These are phyloP conservation scores for Tulasnella calospora DNA, from an alignment of 768 basidiomycete genomes.

Conservation along the genomic window DNA sequence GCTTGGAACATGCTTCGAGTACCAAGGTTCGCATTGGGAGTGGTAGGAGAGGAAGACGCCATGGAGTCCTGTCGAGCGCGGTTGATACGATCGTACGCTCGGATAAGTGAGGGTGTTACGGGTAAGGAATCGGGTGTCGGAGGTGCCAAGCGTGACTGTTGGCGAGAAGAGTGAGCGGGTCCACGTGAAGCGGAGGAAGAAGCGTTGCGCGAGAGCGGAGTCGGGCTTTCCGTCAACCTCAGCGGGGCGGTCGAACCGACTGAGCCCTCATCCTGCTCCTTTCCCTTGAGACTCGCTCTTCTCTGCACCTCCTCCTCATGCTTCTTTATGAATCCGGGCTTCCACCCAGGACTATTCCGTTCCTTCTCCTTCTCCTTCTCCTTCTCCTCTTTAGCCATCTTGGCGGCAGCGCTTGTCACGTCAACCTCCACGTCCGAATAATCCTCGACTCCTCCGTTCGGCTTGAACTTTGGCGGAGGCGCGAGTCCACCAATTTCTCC, in stretches of 20 bases:
- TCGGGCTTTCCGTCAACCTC: conserved; percentile 13
- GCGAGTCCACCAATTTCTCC: background rate
- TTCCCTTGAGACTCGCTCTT: background rate
- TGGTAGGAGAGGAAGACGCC: background rate
- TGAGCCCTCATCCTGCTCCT: background rate
- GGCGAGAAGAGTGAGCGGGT: background rate
- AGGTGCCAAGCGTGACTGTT: background rate
- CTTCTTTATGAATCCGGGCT: conserved; percentile 8
- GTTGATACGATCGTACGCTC: conserved; percentile 18
- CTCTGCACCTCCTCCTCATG: conserved; percentile 16
- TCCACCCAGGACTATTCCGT: background rate
- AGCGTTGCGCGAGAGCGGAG: conserved; percentile 2
- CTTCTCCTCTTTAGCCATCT: background rate
- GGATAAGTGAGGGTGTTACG: conserved; percentile 10
- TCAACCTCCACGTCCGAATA: conserved; percentile 16
- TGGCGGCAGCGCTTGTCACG: background rate
- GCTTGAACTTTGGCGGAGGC: background rate
- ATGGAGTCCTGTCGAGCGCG: background rate
- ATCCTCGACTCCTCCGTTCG: background rate
- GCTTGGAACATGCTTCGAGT: background rate
- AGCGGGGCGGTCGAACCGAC: background rate
- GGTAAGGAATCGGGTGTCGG: background rate
- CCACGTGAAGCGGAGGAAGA: background rate
- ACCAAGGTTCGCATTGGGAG: background rate
- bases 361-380: background rate